Conservation (phyloP, 768 basidiomycete species). For the Dacryopinax primogenitus region DNA sequence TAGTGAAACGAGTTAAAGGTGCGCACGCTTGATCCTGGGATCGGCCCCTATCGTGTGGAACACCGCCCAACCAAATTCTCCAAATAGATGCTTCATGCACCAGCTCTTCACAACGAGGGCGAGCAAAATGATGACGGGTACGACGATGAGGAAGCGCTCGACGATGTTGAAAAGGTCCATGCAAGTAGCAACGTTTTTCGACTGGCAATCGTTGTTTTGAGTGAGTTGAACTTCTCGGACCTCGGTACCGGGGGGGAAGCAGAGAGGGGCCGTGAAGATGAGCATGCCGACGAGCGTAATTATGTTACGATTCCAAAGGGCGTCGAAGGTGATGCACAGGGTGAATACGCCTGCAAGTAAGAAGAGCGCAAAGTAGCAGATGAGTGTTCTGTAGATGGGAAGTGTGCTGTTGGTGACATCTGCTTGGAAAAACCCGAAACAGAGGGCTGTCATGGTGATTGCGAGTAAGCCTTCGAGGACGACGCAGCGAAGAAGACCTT, state of each 20-base stretch:
- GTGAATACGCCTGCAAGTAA: constrained; percentile 73
- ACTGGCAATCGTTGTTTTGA: constrained; percentile 25
- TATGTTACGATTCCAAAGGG: constrained; percentile 62
- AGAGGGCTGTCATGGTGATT: constrained; percentile 31
- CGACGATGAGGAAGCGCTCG: constrained; percentile 54
- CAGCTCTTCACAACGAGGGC: constrained; percentile 57
- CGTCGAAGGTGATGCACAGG: constrained; percentile 67
- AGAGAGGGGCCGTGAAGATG: constrained; percentile 64
- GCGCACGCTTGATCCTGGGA: constrained; percentile 65
- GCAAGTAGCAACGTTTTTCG: background rate
- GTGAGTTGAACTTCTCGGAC: constrained; percentile 14
- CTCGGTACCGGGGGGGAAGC: constrained; percentile 63
- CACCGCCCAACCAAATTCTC: constrained; percentile 83
- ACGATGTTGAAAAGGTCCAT: constrained; percentile 49
- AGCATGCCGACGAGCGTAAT: constrained; percentile 43
- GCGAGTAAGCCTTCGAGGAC: constrained; percentile 14
- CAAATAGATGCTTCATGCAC: constrained; percentile 56
- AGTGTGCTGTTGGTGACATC: background rate
- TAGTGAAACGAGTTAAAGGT: too few relatives aligned
- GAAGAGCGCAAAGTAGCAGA: constrained; percentile 76
- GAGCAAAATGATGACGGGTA: constrained; percentile 52
- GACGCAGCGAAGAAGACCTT: constrained; percentile 50
- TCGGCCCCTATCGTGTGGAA: constrained; percentile 79
- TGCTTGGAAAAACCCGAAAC: background rate
- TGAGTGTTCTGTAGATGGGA: constrained; percentile 48